A percentile compares a stretch with the other conserved stretches of the same genome.
phyloP scores from a whole-genome alignment of 2,329 filamentous ascomycete species.

The Calonectria ilicicola region DNA sequence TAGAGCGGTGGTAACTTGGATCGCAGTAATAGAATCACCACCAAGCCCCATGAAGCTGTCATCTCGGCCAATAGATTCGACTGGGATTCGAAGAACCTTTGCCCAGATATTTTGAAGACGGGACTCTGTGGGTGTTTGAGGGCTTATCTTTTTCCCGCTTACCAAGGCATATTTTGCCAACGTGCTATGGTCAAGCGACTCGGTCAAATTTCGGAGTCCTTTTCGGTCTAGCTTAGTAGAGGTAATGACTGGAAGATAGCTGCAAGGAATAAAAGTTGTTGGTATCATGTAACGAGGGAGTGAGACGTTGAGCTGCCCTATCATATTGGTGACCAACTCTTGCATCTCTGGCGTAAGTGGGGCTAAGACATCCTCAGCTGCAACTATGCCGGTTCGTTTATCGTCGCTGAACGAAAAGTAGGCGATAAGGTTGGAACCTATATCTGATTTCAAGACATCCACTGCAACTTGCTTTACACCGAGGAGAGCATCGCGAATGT shows the following conservation, averaged over 20 bases:
- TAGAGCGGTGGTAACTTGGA: slow-evolving; percentile 59
- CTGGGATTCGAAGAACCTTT: slow-evolving; percentile 47
- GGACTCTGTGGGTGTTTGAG: slow-evolving; percentile 12
- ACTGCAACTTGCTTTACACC: background rate
- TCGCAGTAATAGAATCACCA: slow-evolving; percentile 62
- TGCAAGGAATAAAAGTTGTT: background rate
- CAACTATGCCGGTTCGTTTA: background rate
- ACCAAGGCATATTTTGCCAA: background rate
- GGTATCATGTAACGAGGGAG: slow-evolving; percentile 1
- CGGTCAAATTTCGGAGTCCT: background rate
- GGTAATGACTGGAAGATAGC: background rate
- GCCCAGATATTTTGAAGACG: slow-evolving; percentile 52
- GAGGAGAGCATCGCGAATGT: background rate
- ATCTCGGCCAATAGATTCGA: slow-evolving; percentile 36
- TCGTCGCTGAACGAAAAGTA: background rate
- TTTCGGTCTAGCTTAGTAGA: slow-evolving; percentile 23
- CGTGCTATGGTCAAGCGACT: background rate
- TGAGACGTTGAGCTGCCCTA: background rate
- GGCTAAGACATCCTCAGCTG: background rate
- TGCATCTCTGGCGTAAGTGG: background rate
- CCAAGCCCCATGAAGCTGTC: slow-evolving; percentile 63
- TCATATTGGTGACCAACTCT: background rate
- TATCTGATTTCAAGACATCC: background rate
- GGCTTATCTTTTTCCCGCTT: background rate
- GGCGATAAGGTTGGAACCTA: background rate